These are phyloP conservation scores for Triticum dicoccoides DNA, from an alignment of 176 grass and related monocot genomes.

Conservation along the genomic window DNA sequence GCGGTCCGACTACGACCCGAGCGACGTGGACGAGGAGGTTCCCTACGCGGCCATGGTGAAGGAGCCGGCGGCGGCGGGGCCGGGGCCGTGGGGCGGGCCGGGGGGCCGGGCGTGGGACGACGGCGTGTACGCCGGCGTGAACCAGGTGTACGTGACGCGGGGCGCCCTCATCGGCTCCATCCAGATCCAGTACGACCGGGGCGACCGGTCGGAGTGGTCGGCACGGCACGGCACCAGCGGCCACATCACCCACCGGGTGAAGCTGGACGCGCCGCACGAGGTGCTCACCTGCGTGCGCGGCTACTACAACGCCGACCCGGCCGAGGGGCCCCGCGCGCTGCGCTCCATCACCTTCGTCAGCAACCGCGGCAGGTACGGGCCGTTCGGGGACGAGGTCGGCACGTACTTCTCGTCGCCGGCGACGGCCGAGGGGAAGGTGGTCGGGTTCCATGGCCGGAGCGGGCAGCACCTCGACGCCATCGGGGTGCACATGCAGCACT, in stretches of 20 bases:
- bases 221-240: constrained; percentile 72
- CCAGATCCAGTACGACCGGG: constrained; percentile 89
- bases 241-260: constrained; percentile 72
- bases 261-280: constrained; percentile 81
- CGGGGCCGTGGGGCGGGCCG: constrained; percentile 91
- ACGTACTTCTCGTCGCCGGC: constrained; percentile 68
- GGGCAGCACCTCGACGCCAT: constrained; percentile 77
- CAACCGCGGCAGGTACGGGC: constrained; percentile 73
- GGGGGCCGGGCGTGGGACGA: constrained; percentile 91
- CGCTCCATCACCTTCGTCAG: constrained; percentile 73
- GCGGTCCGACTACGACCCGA: too few species aligned
- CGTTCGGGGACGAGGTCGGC: constrained; percentile 64
- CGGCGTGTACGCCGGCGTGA: constrained; percentile 79
- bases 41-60: constrained; percentile 56
- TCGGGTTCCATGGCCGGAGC: constrained; percentile 88
- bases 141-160: constrained; percentile 71
- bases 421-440: constrained; percentile 74
- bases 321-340: constrained; percentile 44
- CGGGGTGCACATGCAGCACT: constrained; percentile 94
- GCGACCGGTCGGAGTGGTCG: constrained; percentile 77
- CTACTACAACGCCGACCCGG: constrained; percentile 56
- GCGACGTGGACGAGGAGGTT: neutral
- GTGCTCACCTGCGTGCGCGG: constrained; percentile 79
- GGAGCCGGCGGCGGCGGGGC: constrained; percentile 75
- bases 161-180: constrained; percentile 74